A percentile compares a stretch with the other conserved stretches of the same genome.
These are phyloP conservation scores for Withania somnifera DNA, from an alignment of 305 asterid species.

Conservation along the genomic window DNA sequence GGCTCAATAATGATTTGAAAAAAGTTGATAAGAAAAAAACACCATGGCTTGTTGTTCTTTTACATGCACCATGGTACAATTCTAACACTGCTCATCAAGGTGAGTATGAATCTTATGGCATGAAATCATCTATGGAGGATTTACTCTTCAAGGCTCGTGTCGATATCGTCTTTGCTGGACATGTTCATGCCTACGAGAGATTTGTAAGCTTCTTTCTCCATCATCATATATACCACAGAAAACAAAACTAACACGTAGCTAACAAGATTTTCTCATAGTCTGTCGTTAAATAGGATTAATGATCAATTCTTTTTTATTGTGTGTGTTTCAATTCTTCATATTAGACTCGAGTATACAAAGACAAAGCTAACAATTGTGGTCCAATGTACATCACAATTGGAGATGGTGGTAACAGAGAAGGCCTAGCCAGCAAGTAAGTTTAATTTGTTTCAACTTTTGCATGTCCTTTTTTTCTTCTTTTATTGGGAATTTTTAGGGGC, in stretches of 20 bases:
- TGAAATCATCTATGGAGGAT: conserved; percentile 65
- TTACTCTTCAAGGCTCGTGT: conserved; percentile 49
- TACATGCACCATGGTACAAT: conserved; percentile 90
- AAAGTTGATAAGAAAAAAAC: conserved; percentile 33
- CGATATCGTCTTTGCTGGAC: conserved; percentile 68
- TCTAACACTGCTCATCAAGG: conserved; percentile 57
- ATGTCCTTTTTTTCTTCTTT: neutral
- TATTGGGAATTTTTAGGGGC: neutral
- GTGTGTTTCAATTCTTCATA: neutral
- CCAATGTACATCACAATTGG: conserved; percentile 59
- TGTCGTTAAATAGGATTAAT: neutral
- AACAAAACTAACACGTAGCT: neutral
- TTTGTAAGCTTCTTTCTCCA: conserved; percentile 40
- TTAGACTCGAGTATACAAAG: conserved; percentile 47
- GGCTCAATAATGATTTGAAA: conserved; percentile 55
- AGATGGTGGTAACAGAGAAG: conserved; percentile 85
- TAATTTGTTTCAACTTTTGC: neutral
- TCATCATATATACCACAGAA: neutral
- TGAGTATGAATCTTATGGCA: conserved; percentile 43
- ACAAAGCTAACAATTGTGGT: conserved; percentile 39
- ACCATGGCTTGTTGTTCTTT: conserved; percentile 59
- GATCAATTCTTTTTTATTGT: neutral
- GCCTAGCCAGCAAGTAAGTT: conserved; percentile 47
- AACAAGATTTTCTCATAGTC: neutral
- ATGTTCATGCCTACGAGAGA: conserved; percentile 85